These are phyloP conservation scores for Posidonia oceanica DNA, from an alignment of 116 monocot species.

Conservation along the genomic window DNA sequence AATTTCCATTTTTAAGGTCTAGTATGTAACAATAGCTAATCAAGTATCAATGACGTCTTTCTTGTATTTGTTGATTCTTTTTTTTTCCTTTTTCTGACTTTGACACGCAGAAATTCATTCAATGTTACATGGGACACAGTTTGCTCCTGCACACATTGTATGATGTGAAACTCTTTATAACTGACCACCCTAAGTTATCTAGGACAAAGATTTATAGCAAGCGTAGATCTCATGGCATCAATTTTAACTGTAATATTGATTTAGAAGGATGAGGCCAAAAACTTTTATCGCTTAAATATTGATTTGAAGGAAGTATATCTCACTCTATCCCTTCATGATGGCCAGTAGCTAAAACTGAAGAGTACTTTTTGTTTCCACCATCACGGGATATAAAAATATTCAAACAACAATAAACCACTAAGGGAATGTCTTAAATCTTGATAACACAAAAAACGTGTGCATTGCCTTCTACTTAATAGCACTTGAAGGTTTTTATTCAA, in stretches of 20 bases:
- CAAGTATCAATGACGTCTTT: no score
- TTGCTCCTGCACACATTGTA: no score
- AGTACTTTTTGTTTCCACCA: no score
- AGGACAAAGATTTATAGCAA: background rate
- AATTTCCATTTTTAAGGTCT: no score
- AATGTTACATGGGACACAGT: background rate
- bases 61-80: no score
- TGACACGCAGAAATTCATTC: background rate
- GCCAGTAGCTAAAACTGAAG: constrained; percentile 4
- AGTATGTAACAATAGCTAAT: no score
- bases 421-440: no score
- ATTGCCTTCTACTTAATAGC: no score
- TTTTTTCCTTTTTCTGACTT: background rate
- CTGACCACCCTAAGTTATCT: background rate
- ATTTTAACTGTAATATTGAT: background rate
- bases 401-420: no score
- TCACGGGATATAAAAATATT: no score
- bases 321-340: constrained; percentile 7
- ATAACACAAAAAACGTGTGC: no score
- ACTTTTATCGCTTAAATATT: background rate
- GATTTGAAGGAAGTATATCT: background rate
- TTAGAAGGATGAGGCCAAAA: background rate
- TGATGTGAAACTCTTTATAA: background rate
- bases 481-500: no score
- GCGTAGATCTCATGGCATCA: background rate